Evolutionary conservation across 2,329 filamentous ascomycete species (phyloP).

Genomic region (Xylaria sp.): DNA sequence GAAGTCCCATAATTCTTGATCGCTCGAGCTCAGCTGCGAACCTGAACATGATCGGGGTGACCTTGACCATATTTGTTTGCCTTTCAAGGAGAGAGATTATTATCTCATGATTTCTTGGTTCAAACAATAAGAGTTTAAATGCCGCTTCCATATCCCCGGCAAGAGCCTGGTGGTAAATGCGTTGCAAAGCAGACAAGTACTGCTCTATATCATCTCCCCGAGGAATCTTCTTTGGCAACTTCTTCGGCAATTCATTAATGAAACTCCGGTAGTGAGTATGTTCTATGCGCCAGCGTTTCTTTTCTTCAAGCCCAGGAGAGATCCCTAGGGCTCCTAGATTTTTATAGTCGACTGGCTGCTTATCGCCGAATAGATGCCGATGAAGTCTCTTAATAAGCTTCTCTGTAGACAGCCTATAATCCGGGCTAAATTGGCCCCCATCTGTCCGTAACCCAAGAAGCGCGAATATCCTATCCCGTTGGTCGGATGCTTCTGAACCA

Average conservation of each 20-base stretch:
- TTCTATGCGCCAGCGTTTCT: too few relatives aligned
- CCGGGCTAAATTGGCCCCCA: background rate
- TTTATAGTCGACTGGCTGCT: background rate
- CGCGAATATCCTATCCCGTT: slow-evolving; percentile 7
- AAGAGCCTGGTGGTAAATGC: background rate
- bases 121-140: background rate
- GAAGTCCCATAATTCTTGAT: background rate
- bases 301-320: too few relatives aligned
- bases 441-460: slow-evolving; percentile 7
- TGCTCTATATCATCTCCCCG: background rate
- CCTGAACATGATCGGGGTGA: background rate
- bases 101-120: background rate
- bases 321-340: background rate
- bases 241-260: too few relatives aligned
- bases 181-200: background rate
- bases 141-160: background rate
- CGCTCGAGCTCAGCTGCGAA: background rate
- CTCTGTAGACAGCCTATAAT: background rate
- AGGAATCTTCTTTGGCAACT: background rate
- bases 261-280: too few relatives aligned
- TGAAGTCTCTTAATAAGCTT: background rate
- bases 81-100: background rate
- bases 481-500: background rate
- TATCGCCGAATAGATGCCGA: background rate
- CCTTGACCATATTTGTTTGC: background rate